Conservation (phyloP, 2,329 filamentous ascomycete genomes). For the Didymosphaeria variabile region DNA sequence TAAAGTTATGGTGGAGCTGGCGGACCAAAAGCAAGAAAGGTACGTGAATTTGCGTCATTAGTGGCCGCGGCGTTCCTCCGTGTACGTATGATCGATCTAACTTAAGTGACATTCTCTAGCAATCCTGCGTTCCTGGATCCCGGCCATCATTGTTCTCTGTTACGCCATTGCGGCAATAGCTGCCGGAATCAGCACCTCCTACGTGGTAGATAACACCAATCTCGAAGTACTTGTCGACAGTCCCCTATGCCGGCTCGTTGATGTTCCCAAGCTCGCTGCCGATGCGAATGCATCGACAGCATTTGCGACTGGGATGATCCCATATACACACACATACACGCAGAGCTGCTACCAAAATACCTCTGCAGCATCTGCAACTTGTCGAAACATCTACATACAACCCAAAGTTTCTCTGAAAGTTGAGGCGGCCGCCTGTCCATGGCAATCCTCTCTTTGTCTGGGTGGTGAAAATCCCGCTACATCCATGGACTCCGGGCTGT, state of each 20-base stretch:
- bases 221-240: constrained; percentile 22
- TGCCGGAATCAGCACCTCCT: constrained; percentile 20
- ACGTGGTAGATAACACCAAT: constrained; percentile 14
- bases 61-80: background rate
- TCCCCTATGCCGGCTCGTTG: constrained; percentile 14
- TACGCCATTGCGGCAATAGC: constrained; percentile 16
- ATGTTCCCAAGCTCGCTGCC: background rate
- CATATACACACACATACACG: constrained; percentile 8
- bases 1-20: constrained; percentile 25
- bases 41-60: background rate
- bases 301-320: background rate
- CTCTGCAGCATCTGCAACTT: background rate
- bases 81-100: background rate
- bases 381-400: constrained; percentile 10
- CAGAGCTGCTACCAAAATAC: constrained; percentile 12
- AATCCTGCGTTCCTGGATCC: constrained; percentile 12
- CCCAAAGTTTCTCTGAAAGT: constrained; percentile 6
- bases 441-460: constrained; percentile 14
- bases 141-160: constrained; percentile 6
- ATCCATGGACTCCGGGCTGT: constrained; percentile 25
- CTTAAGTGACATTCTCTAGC: background rate
- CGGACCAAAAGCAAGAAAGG: constrained; percentile 7
- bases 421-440: constrained; percentile 9
- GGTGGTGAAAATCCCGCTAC: constrained; percentile 10
- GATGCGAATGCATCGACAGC: background rate